Conservation (phyloP, 352 stramenopile species). For the Pythium aquatile region DNA sequence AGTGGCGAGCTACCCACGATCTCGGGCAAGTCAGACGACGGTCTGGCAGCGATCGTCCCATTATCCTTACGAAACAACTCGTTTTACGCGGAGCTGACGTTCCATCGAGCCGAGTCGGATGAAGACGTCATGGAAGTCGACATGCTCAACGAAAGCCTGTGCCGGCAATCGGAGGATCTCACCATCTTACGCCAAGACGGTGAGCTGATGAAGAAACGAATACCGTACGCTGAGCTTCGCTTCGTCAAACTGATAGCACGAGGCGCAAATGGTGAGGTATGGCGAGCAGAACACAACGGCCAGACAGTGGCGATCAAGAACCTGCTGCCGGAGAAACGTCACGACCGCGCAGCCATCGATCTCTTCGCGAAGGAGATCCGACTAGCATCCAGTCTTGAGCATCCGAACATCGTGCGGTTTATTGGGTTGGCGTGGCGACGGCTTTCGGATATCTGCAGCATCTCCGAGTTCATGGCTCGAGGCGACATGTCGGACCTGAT, state of each 20-base stretch:
- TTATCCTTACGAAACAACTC: conserved; percentile 11
- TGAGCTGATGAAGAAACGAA: conserved; percentile 47
- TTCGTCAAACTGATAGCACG: conserved; percentile 45
- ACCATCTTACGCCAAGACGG: conserved; percentile 36
- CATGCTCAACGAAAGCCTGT: conserved; percentile 19
- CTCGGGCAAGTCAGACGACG: conserved; percentile 17
- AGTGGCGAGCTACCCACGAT: conserved; percentile 7
- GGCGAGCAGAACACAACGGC: conserved; percentile 38
- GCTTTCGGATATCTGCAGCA: conserved; percentile 50
- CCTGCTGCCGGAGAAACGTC: conserved; percentile 47
- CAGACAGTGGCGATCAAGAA: conserved; percentile 62
- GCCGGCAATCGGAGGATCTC: conserved; percentile 33
- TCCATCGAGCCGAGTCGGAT: not conserved
- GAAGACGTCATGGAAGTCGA: conserved; percentile 14
- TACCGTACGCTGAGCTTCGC: conserved; percentile 37
- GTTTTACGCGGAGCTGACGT: conserved; percentile 6
- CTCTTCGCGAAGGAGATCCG: conserved; percentile 57
- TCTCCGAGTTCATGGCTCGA: conserved; percentile 61
- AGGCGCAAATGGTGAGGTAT: conserved; percentile 64
- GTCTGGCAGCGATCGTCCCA: conserved; percentile 3
- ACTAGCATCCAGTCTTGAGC: conserved; percentile 42
- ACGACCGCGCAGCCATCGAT: conserved; percentile 38
- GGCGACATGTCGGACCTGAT: conserved; percentile 57
- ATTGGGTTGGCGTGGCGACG: conserved; percentile 56
- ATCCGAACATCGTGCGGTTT: conserved; percentile 72